Conservation (phyloP, 371 early-diverging fungal species). For the Lichtheimia ornata region DNA sequence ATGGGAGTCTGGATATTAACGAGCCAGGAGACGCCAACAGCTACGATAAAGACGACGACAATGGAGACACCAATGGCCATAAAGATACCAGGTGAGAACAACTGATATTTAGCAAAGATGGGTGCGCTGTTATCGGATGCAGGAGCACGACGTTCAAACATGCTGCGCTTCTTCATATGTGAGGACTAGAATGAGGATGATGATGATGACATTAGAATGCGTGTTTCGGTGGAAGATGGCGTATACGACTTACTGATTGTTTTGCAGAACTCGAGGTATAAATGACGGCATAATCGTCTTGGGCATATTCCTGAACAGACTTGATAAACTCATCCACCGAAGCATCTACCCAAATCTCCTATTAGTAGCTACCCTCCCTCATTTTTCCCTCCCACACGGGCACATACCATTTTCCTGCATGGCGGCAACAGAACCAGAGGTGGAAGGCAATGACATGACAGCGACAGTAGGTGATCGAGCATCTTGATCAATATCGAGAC, state of each 20-base stretch:
- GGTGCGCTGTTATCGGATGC: slow-evolving; percentile 19
- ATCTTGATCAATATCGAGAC: slow-evolving; percentile 5
- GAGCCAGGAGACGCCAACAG: slow-evolving; percentile 47
- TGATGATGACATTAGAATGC: not conserved
- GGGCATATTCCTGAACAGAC: slow-evolving; percentile 25
- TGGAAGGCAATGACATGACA: slow-evolving; percentile 28
- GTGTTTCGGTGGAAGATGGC: not conserved
- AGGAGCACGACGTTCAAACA: slow-evolving; percentile 37
- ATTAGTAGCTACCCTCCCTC: not conserved
- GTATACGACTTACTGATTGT: slow-evolving; percentile 16
- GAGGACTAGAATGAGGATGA: slow-evolving; percentile 6
- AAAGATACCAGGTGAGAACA: slow-evolving; percentile 50
- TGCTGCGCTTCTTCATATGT: slow-evolving; percentile 14
- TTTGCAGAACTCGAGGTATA: slow-evolving; percentile 49
- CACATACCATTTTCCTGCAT: slow-evolving; percentile 40
- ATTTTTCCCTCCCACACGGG: not conserved
- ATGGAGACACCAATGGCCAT: slow-evolving; percentile 45
- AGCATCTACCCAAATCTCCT: slow-evolving; percentile 23
- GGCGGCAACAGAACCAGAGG: slow-evolving; percentile 17
- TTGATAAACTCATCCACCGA: slow-evolving; percentile 31
- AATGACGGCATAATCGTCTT: slow-evolving; percentile 43
- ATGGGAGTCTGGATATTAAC: slow-evolving; percentile 47
- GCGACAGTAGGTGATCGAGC: slow-evolving; percentile 9
- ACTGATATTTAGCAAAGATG: slow-evolving; percentile 53
- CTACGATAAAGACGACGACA: slow-evolving; percentile 40